These are phyloP conservation scores for Ceratocystis variospora DNA, from an alignment of 2,329 filamentous ascomycete genomes.

Conservation along the genomic window DNA sequence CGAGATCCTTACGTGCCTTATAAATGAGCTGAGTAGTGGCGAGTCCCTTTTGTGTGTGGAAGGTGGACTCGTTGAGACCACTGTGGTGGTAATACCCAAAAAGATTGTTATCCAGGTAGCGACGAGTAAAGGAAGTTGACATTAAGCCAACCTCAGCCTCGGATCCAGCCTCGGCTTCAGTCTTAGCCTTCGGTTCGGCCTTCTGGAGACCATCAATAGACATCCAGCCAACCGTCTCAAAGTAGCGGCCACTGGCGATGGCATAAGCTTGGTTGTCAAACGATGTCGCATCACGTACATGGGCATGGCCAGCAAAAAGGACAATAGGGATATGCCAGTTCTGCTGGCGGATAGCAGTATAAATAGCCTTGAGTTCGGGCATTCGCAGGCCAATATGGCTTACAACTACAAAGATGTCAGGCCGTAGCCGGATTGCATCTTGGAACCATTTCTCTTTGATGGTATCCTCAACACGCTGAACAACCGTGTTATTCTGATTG, in stretches of 20 bases:
- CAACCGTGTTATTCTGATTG: constrained; percentile 81
- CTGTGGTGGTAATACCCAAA: constrained; percentile 74
- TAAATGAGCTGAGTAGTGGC: constrained; percentile 59
- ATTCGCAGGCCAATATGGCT: constrained; percentile 78
- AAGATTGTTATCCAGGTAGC: constrained; percentile 91
- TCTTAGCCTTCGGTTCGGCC: constrained; percentile 21
- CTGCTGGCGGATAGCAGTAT: constrained; percentile 59
- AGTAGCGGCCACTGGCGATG: constrained; percentile 77
- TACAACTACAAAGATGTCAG: constrained; percentile 74
- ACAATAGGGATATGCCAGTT: constrained; percentile 76
- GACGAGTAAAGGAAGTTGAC: constrained; percentile 50
- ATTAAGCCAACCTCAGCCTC: constrained; percentile 24
- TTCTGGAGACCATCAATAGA: constrained; percentile 55
- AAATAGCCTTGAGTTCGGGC: constrained; percentile 63
- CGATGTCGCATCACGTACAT: constrained; percentile 70
- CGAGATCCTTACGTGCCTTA: constrained; percentile 52
- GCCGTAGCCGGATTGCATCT: constrained; percentile 65
- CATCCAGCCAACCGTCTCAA: constrained; percentile 92
- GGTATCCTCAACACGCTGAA: constrained; percentile 65
- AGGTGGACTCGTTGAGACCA: constrained; percentile 54
- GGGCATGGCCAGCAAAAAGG: constrained; percentile 82
- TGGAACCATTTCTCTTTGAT: constrained; percentile 83
- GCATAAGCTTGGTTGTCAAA: constrained; percentile 70
- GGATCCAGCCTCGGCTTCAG: neutral
- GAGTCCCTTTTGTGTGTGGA: constrained; percentile 60